These are phyloP conservation scores for Penicillium oxalicum DNA, from an alignment of 2,329 filamentous ascomycete genomes.

Conservation along the genomic window DNA sequence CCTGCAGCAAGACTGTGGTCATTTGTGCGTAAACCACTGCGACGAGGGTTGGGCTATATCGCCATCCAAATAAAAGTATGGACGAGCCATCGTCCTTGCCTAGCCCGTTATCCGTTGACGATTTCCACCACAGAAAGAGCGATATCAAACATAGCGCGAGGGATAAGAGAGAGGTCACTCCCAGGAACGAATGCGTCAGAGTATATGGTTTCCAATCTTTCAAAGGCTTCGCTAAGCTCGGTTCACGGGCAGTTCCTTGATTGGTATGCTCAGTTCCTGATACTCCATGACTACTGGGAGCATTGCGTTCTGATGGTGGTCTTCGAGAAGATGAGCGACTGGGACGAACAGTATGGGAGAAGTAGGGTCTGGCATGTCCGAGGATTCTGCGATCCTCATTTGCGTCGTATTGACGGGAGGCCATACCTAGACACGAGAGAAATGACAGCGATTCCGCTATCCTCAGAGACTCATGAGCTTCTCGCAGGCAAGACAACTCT, in stretches of 20 bases:
- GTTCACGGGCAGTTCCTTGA: neutral
- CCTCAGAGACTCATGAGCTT: neutral
- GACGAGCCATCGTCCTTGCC: slow-evolving; percentile 22
- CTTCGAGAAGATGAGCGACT: slow-evolving; percentile 4
- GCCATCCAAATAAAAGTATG: slow-evolving; percentile 21
- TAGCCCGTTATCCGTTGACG: slow-evolving; percentile 17
- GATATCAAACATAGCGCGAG: slow-evolving; percentile 3
- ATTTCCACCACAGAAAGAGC: slow-evolving; percentile 17
- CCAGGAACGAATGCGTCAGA: slow-evolving; percentile 3
- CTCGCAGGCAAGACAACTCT: too few relatives aligned
- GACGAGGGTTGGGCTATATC: slow-evolving; percentile 24
- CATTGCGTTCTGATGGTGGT: too few relatives aligned
- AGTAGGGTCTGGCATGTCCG: slow-evolving; percentile 5
- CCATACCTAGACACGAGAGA: slow-evolving; percentile 1
- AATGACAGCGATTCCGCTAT: neutral
- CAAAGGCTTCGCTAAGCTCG: neutral
- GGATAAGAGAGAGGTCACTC: neutral
- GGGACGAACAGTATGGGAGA: slow-evolving; percentile 5
- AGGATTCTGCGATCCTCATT: slow-evolving; percentile 6
- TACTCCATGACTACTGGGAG: neutral
- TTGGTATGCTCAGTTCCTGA: neutral
- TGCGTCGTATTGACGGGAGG: slow-evolving; percentile 5
- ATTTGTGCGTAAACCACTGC: slow-evolving; percentile 23
- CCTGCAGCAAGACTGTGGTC: slow-evolving; percentile 15
- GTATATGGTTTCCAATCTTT: slow-evolving; percentile 11